Conservation (phyloP, 805 yeast genomes). For the Pichia cephalocereana region DNA sequence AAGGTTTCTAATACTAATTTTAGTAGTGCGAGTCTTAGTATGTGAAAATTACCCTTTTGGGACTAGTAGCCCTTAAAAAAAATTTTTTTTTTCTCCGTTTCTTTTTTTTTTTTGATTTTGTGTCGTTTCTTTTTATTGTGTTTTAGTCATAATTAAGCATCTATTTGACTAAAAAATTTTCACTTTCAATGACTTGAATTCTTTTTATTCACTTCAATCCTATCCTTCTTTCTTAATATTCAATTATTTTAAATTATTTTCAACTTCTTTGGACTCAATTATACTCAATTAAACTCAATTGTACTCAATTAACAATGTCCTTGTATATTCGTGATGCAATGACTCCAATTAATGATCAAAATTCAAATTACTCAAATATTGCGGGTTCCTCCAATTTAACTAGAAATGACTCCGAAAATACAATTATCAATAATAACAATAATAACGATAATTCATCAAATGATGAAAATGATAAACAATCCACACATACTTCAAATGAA, state of each 20-base stretch:
- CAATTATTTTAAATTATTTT: neutral
- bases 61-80: neutral
- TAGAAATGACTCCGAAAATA: neutral
- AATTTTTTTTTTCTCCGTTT: neutral
- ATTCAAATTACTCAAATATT: neutral
- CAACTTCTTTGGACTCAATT: neutral
- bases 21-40: neutral
- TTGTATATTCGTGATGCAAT: conserved; percentile 3
- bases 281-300: conserved; percentile 4
- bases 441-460: neutral
- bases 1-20: no score
- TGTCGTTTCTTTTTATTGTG: neutral
- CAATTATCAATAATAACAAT: no score
- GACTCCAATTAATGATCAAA: conserved; percentile 4
- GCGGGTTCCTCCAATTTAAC: neutral
- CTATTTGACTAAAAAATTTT: neutral
- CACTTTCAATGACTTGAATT: no score
- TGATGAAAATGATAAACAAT: no score
- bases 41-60: neutral
- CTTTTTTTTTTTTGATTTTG: neutral
- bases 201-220: neutral
- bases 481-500: no score
- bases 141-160: neutral
- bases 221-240: neutral
- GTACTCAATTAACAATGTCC: conserved; percentile 5